phyloP scores from a whole-genome alignment of 2,329 filamentous ascomycete genomes.

The Apiospora rasikravindrae region DNA sequence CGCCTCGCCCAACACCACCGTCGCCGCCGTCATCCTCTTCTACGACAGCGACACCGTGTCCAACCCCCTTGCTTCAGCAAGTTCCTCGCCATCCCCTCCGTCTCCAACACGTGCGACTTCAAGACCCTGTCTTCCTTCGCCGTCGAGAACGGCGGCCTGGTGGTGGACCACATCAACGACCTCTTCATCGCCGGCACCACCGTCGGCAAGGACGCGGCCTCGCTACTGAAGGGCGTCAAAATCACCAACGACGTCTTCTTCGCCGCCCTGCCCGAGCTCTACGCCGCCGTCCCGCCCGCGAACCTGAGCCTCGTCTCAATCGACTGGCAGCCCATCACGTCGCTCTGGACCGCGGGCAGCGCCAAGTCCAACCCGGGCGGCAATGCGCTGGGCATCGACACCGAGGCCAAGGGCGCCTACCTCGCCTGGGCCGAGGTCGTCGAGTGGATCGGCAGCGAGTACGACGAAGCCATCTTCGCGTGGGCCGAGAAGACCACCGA shows the following conservation, averaged over 20 bases:
- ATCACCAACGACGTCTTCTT: constrained; percentile 33
- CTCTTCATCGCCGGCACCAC: constrained; percentile 43
- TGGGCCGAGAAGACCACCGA: constrained; percentile 29
- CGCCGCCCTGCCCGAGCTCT: constrained; percentile 28
- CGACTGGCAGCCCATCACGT: constrained; percentile 42
- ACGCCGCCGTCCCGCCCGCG: constrained; percentile 27
- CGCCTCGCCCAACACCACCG: constrained; percentile 29
- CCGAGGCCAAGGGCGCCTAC: constrained; percentile 33
- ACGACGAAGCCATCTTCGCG: constrained; percentile 35
- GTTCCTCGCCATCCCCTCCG: constrained; percentile 42
- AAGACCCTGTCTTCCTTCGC: constrained; percentile 43
- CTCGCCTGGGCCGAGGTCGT: constrained; percentile 33
- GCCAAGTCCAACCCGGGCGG: constrained; percentile 38
- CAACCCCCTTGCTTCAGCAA: constrained; percentile 40
- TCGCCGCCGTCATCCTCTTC: constrained; percentile 44
- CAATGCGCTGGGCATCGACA: constrained; percentile 42
- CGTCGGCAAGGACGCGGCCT: constrained; percentile 29
- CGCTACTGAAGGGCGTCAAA: constrained; percentile 29
- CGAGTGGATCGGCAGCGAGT: constrained; percentile 30
- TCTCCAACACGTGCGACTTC: constrained; percentile 41
- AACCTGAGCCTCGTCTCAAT: constrained; percentile 29
- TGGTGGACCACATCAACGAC: constrained; percentile 43
- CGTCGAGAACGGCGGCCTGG: constrained; percentile 37
- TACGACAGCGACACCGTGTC: constrained; percentile 40
- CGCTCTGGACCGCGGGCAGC: constrained; percentile 36